These are phyloP conservation scores for Drosera spatulata DNA, from an alignment of 179 eudicot genomes.

Conservation along the genomic window DNA sequence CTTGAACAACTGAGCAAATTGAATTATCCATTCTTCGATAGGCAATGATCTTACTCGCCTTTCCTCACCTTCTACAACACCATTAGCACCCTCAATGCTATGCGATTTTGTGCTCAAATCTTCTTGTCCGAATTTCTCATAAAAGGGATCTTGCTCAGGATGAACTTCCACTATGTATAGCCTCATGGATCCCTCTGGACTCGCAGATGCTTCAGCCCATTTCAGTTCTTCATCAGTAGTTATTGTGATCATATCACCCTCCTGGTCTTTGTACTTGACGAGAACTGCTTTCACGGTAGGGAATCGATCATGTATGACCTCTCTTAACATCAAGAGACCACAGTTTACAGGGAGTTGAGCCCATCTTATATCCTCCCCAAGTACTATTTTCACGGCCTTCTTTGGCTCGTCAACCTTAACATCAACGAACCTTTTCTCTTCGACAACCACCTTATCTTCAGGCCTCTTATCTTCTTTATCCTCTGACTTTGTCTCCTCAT, in stretches of 20 bases:
- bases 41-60: conserved; percentile 20
- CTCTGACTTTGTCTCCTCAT: conserved; percentile 10
- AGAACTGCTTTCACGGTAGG: conserved; percentile 55
- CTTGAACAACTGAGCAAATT: conserved; percentile 84
- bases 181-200: conserved; percentile 40
- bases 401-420: conserved; percentile 23
- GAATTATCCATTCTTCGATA: conserved; percentile 79
- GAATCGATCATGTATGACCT: conserved; percentile 60
- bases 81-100: conserved; percentile 13
- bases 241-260: conserved; percentile 90
- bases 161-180: conserved; percentile 63
- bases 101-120: conserved; percentile 12
- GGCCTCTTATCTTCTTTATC: conserved; percentile 21
- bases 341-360: conserved; percentile 68
- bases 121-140: conserved; percentile 18
- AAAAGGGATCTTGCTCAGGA: conserved; percentile 77
- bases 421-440: conserved; percentile 29
- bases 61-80: conserved; percentile 10
- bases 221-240: conserved; percentile 70
- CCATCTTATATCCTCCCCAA: conserved; percentile 95
- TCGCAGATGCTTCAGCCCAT: conserved; percentile 71
- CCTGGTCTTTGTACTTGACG: conserved; percentile 80
- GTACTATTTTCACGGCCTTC: conserved; percentile 55
- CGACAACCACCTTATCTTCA: conserved; percentile 64
- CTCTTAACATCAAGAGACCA: conserved; percentile 55